Evolutionary conservation across 305 asterid genomes (phyloP).

Genomic region (Coffea humblotiana): DNA sequence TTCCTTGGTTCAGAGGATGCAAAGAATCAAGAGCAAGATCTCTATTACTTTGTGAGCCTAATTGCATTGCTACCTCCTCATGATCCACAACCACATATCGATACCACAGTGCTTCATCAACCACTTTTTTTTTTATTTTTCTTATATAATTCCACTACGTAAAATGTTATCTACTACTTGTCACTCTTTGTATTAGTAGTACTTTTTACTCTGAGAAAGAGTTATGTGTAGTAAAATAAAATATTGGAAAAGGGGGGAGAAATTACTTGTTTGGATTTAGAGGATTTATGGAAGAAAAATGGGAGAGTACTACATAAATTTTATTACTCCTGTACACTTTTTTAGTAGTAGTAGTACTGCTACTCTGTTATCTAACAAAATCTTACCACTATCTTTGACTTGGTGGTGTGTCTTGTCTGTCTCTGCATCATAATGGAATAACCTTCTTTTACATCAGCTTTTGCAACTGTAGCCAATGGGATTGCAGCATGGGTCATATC

Average conservation of each 20-base stretch:
- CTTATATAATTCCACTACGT: neutral
- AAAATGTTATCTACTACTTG: neutral
- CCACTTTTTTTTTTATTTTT: neutral
- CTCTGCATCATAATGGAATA: conserved; percentile 17
- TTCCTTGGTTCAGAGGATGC: conserved; percentile 29
- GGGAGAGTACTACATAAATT: neutral
- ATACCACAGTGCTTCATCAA: neutral
- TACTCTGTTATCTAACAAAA: neutral
- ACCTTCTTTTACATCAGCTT: conserved; percentile 11
- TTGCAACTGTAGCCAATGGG: conserved; percentile 19
- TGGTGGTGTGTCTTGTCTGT: conserved; percentile 12
- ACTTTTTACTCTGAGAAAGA: conserved; percentile 3
- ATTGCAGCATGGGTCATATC: neutral
- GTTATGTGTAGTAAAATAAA: conserved; percentile 21
- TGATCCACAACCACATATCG: neutral
- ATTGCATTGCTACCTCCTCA: conserved; percentile 40
- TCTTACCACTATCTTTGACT: conserved; percentile 13
- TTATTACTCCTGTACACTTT: no score
- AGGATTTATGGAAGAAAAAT: neutral
- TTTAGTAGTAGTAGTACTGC: neutral
- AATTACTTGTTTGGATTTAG: conserved; percentile 13
- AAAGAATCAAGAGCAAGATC: conserved; percentile 29
- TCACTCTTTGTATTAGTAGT: conserved; percentile 1
- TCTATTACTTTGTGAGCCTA: conserved; percentile 32
- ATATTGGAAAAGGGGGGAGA: neutral